Base-by-base conservation (phyloP, 2,329 filamentous ascomycete species). In the Diaporthe vexans region DNA sequence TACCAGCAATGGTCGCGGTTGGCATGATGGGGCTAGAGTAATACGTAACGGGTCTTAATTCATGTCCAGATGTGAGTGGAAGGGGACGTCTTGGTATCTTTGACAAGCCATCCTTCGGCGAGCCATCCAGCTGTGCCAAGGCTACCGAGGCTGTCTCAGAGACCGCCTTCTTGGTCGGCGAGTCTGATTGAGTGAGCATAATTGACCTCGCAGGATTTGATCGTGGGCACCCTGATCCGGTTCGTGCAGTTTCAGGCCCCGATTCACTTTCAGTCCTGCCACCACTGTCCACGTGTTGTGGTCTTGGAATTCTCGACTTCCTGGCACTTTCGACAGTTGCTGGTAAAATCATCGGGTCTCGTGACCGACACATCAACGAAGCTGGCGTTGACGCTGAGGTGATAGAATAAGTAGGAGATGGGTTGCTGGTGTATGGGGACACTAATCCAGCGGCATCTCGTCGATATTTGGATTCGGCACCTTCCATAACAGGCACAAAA, bases 351-450 rank as follows among this genome's bases (percentile, higher is more conserved):
- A 70, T 57, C 43, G 57, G 74, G 43, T 74, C 65, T 40, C 74
- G 59, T 24, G 74, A 24, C 52, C 51, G 52, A 37, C 63, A 37
- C 48, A 72, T 76, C 33, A 74, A 35, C 5, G 74, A 74, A 52
- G 54, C 40, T 19, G 72, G 74, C 1, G 72, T 72, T 21, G 74
- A 76, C 1, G 72, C 51, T 15, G 74, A 69, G 15, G 68, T 74
- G 10, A 35, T 43, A 46, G 68, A 51, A 26, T 74, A 48, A 8
- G 72, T 26, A n/a, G 74, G 72, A 11, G 72, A 70, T 29, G 61
- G 74, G 37, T 76, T 76, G 72, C 72, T 74, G 29, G 69, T 76
- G 21, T 76, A 76, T 8, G 72, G 74, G 7, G 74, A 76, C 40
- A 76, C 59, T 24, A 76, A 37, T 33, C 68, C 58, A 54, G 68